These are phyloP conservation scores for Aspergillus persii DNA, from an alignment of 2,329 filamentous ascomycete genomes.

Conservation along the genomic window DNA sequence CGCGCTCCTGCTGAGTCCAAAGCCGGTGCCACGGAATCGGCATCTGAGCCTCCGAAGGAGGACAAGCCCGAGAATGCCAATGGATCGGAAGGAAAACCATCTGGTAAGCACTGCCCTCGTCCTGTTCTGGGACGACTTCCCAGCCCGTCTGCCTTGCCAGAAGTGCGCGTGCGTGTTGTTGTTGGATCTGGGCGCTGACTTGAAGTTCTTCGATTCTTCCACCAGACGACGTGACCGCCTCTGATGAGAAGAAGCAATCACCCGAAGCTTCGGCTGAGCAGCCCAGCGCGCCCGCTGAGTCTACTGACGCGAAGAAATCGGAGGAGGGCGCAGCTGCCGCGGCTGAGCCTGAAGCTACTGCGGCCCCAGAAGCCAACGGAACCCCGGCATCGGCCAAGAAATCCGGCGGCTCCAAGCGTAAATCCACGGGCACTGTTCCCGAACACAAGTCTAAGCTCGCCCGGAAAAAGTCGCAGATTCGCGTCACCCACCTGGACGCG, in stretches of 20 bases:
- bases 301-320: slow-evolving; percentile 25
- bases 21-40: slow-evolving; percentile 17
- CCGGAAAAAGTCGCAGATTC: slow-evolving; percentile 77
- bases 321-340: slow-evolving; percentile 21
- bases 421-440: slow-evolving; percentile 65
- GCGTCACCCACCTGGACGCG: slow-evolving; percentile 71
- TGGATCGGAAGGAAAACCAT: slow-evolving; percentile 28
- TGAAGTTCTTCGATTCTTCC: not conserved
- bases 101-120: slow-evolving; percentile 24
- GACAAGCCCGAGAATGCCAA: slow-evolving; percentile 24
- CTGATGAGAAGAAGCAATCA: slow-evolving; percentile 29
- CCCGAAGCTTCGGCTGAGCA: slow-evolving; percentile 29
- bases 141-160: not conserved
- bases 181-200: slow-evolving; percentile 12
- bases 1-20: slow-evolving; percentile 28
- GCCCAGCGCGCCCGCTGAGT: slow-evolving; percentile 21
- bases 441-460: slow-evolving; percentile 73
- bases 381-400: slow-evolving; percentile 52
- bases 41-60: slow-evolving; percentile 21
- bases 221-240: slow-evolving; percentile 19
- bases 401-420: slow-evolving; percentile 57
- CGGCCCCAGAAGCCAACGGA: slow-evolving; percentile 44
- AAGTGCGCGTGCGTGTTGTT: slow-evolving; percentile 8
- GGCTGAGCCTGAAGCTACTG: slow-evolving; percentile 26
- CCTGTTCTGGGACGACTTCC: not conserved